Conservation (phyloP, 176 grass and related monocot species). For the Lolium multiflorum region DNA sequence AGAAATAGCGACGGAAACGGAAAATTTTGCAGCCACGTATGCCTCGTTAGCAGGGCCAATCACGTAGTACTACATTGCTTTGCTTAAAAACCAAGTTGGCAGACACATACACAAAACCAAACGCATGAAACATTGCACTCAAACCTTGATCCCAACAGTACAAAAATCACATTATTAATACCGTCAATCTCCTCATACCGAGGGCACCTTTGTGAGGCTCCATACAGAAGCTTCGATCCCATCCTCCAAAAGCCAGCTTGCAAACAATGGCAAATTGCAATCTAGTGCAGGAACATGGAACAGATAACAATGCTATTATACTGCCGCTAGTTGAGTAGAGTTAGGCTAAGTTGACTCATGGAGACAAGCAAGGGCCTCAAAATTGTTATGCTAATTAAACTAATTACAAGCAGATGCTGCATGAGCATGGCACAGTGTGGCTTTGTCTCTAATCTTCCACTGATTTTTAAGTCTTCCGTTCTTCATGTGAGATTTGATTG, state of each 20-base stretch:
- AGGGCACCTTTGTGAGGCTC: constrained; percentile 52
- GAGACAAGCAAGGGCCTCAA: constrained; percentile 21
- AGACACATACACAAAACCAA: neutral
- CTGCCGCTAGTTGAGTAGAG: neutral
- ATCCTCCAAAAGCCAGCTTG: constrained; percentile 28
- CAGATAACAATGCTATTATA: neutral
- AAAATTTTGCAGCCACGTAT: neutral
- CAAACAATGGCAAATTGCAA: constrained; percentile 32
- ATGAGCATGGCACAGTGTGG: neutral
- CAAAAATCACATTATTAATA: neutral
- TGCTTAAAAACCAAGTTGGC: neutral
- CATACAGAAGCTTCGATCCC: neutral
- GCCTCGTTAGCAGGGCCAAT: neutral
- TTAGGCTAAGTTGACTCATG: constrained; percentile 11
- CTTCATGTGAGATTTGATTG: constrained; percentile 38
- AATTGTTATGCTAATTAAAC: neutral
- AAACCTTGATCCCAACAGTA: constrained; percentile 23
- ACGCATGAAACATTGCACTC: neutral
- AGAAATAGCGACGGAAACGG: no score
- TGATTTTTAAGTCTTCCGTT: neutral
- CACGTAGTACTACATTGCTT: neutral
- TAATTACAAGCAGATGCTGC: neutral
- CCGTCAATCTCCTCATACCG: constrained; percentile 31
- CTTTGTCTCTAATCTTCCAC: neutral
- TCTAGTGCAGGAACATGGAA: constrained; percentile 26